Percentiles rank a stretch among this genome's conserved stretches.
phyloP scores from a whole-genome alignment of 352 stramenopile genomes.

The Phytophthora sp. region DNA sequence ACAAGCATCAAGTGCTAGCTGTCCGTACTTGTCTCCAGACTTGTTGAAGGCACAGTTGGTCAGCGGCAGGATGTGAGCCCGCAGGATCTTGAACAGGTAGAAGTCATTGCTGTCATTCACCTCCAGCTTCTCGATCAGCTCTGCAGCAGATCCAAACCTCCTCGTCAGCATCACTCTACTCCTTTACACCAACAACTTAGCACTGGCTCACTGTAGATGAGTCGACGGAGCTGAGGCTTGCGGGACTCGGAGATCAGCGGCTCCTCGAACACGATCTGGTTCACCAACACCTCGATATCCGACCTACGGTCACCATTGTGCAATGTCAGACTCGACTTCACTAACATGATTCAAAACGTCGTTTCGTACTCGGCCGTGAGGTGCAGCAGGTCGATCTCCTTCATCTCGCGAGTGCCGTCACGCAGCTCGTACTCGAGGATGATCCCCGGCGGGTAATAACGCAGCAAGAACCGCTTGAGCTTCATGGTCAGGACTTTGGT shows the following conservation, averaged over 20 bases:
- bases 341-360: background rate
- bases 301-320: constrained; percentile 52
- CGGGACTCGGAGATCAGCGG: constrained; percentile 92
- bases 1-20: background rate
- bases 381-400: constrained; percentile 95
- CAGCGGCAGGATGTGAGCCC: constrained; percentile 94
- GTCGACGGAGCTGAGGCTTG: constrained; percentile 93
- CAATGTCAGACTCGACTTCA: background rate
- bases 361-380: constrained; percentile 88
- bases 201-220: constrained; percentile 95
- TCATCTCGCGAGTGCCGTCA: constrained; percentile 94
- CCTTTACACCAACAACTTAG: too few species aligned
- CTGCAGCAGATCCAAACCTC: constrained; percentile 39
- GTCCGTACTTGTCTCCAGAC: constrained; percentile 90
- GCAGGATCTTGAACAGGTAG: constrained; percentile 97
- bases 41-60: constrained; percentile 98
- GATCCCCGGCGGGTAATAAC: constrained; percentile 96
- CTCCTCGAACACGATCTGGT: constrained; percentile 96
- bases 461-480: constrained; percentile 94
- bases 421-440: constrained; percentile 96
- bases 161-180: too few species aligned
- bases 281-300: constrained; percentile 94
- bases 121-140: constrained; percentile 96
- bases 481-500: constrained; percentile 81
- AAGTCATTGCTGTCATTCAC: constrained; percentile 95